Percentiles rank a stretch among this genome's conserved stretches.
Evolutionary conservation across 2,329 filamentous ascomycete species (phyloP).

Genomic region (Scedosporium minutisporum): DNA sequence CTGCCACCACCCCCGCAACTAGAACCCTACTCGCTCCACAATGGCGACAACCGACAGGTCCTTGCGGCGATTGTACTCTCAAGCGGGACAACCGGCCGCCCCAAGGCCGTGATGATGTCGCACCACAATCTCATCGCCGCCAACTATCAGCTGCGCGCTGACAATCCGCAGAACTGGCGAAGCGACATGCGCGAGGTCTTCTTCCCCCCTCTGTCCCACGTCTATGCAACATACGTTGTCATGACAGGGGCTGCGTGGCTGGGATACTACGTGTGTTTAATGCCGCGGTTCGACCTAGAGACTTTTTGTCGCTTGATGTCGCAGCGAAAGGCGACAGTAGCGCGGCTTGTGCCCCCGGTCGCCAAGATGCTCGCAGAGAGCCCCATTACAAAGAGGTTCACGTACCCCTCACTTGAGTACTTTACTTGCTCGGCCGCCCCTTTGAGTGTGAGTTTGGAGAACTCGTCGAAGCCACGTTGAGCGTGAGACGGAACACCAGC

Average conservation of each 20-base stretch:
- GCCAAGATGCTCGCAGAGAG: background rate
- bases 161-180: constrained; percentile 1
- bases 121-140: constrained; percentile 47
- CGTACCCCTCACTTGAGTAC: background rate
- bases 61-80: constrained; percentile 3
- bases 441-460: background rate
- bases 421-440: constrained; percentile 1
- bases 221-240: constrained; percentile 16
- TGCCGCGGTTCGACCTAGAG: background rate
- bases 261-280: constrained; percentile 11
- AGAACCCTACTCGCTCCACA: no score
- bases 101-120: constrained; percentile 48
- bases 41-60: background rate
- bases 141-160: background rate
- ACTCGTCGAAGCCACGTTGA: no score
- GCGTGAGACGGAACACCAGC: no score
- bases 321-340: background rate
- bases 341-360: constrained; percentile 1
- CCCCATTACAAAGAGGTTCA: background rate
- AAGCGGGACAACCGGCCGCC: constrained; percentile 50
- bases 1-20: no score
- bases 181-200: constrained; percentile 15
- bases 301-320: constrained; percentile 1
- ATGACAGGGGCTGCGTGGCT: constrained; percentile 14
- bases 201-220: constrained; percentile 17